Evolutionary conservation across 129 eudicot species (phyloP), one percentile per base, ranked within the genome.

Genomic region (Tagetes patula): DNA sequence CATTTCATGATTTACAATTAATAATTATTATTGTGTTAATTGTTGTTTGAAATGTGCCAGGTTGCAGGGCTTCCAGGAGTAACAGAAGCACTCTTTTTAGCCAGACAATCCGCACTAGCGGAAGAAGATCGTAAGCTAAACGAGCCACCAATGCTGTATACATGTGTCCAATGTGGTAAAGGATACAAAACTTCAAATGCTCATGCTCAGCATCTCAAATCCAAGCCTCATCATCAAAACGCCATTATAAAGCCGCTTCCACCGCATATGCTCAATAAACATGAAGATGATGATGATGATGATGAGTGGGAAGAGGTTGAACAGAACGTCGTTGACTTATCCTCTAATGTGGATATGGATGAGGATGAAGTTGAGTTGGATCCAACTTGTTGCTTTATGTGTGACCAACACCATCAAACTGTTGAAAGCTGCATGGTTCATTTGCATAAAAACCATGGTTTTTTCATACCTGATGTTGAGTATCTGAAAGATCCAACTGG

Each of bases 41-140:
- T n/a, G n/a, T 63, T 12, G 65, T 6, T n/a, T 31, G 38, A 13
- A 64, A 74, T n/a, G n/a, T n/a, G n/a, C n/a, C 83, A 90, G 98
- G 76, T 93, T 77, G 94, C 96, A 36, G 98, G 96, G 76, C 89
- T 93, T 79, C 96, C 92, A 12, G 98, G 98, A 63, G 90, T 93
- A 55, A 93, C 96, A 12, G 99, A 95, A 77, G 77, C 94, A 30
- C 87, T 90, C 27, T 95, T 88, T 49, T 48, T 77, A 54, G 97
- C 97, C 4, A 83, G 96, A 67, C 88, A 94, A 65, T 68, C 97
- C 36, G 81, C 93, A 58, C 86, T 86, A 77, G 87, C 89, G 52
- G 85, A 83, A 71, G 97, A 93, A 84, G 82, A 83, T 53, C 84
- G 61, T 4, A 87, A 87, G 69, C 63, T 52, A 38, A 83, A 67